Base-by-base conservation (phyloP, 2,329 filamentous ascomycete species). In the Pseudocercospora vitis region DNA sequence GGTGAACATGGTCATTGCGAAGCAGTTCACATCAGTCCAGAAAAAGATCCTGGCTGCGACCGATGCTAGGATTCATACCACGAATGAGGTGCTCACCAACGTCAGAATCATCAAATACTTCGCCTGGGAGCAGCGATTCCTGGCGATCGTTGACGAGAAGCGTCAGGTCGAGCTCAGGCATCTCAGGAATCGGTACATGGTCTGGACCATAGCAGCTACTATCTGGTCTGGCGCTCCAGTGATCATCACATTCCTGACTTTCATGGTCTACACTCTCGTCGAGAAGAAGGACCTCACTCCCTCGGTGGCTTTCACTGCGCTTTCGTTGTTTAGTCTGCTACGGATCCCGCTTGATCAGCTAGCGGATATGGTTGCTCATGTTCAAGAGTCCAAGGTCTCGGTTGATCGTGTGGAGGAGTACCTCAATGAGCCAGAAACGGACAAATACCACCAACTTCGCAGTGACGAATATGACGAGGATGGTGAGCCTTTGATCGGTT, bases 101-200 rank as follows among this genome's bases (percentile, higher is more conserved):
- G 97, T 99, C 61, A 85, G 94, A 48, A 96, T 99, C 70, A 97
- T 99, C 81, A 99, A 99, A 70, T 99, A 94, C 72, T 99, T 99
- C 70, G 92, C 94, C 0, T 99, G 94, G 94, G 94, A 99, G 71
- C 85, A 91, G 64, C 87, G 92, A 2, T 99, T 96, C 69, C 83
- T 88, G 53, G 82, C 83, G 18, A 84, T 89, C 50, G 90, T 99
- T 28, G 88, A 95, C 56, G 92, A 96, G 70, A 96, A 96, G 75
- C 85, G 94, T 58, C 78, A 79, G 37, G 78, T 78, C 2, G 94
- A 99, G 71, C 79, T 99, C 48, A 84, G 81, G 63, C 84, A 89
- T 26, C 73, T 99, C 50, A 86, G 91, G 53, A 82, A 82, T 32
- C 84, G 92, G 56, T 99, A 95, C 73, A 84, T 96, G 59, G 78